Conservation (phyloP, 208 protist species). For the Kentomonas sorsogonicus region DNA sequence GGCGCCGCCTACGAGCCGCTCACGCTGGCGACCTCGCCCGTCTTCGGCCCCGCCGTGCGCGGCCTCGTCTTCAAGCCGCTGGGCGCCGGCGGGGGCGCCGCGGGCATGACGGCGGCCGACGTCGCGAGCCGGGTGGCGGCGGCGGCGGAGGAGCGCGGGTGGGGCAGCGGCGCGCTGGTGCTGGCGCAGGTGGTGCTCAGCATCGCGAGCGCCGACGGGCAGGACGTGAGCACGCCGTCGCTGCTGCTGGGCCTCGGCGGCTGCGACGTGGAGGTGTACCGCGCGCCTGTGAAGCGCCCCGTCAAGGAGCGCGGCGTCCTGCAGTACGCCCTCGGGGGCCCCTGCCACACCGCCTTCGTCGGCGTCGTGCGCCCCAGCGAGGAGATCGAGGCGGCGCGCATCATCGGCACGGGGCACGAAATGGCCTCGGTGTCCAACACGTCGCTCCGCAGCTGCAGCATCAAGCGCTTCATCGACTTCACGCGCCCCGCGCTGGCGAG, state of each 20-base stretch:
- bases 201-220: conserved; percentile 26
- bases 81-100: neutral
- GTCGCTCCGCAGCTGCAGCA: conserved; percentile 31
- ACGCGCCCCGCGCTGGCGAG: conserved; percentile 26
- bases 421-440: conserved; percentile 26
- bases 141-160: conserved; percentile 25
- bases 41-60: conserved; percentile 44
- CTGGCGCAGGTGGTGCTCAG: conserved; percentile 24
- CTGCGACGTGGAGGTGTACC: conserved; percentile 23
- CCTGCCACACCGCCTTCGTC: conserved; percentile 42
- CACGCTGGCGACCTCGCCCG: conserved; percentile 40
- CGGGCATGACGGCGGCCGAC: conserved; percentile 9
- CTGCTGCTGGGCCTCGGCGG: conserved; percentile 32
- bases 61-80: conserved; percentile 20
- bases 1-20: conserved; percentile 33
- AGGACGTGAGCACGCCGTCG: conserved; percentile 49
- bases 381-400: conserved; percentile 13
- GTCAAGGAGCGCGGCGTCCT: conserved; percentile 28
- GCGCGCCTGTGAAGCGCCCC: conserved; percentile 13
- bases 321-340: conserved; percentile 39
- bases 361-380: conserved; percentile 29
- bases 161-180: conserved; percentile 24
- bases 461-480: conserved; percentile 41
- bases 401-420: conserved; percentile 20
- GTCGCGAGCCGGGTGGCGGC: too few species aligned